A percentile compares a stretch with the other conserved stretches of the same genome.
Evolutionary conservation across 768 basidiomycete species (phyloP).

Genomic region (Suillus subaureus): DNA sequence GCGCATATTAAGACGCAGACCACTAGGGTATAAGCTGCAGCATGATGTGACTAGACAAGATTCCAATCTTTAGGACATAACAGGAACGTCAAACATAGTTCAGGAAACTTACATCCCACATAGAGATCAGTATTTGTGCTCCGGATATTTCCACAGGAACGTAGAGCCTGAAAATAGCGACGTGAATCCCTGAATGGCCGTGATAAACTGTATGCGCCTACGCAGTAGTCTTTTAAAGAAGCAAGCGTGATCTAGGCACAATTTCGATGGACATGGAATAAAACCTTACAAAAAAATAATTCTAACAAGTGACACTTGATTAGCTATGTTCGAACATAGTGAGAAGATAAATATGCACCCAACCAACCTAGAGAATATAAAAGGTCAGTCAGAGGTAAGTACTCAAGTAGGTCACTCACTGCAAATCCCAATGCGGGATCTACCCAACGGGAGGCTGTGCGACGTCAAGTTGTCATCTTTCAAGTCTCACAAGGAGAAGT

Average conservation of each 20-base stretch:
- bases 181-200: neutral
- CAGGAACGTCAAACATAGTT: neutral
- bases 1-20: conserved; percentile 54
- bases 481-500: neutral
- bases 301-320: conserved; percentile 43
- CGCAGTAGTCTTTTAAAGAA: conserved; percentile 7
- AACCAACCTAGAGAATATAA: conserved; percentile 12
- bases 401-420: conserved; percentile 37
- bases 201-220: neutral
- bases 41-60: conserved; percentile 44
- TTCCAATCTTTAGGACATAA: neutral
- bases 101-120: conserved; percentile 62
- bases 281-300: conserved; percentile 53
- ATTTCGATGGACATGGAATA: neutral
- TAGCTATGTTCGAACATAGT: neutral
- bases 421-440: conserved; percentile 65
- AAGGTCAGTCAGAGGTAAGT: neutral
- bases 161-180: conserved; percentile 22
- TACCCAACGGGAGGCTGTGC: conserved; percentile 54
- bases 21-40: conserved; percentile 57
- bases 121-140: conserved; percentile 67
- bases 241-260: neutral
- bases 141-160: conserved; percentile 75
- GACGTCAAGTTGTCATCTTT: neutral
- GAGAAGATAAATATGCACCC: conserved; percentile 9